Percentiles rank a stretch among this genome's conserved stretches.
phyloP scores from a whole-genome alignment of 2,329 filamentous ascomycete species.

The Fusarium udum region DNA sequence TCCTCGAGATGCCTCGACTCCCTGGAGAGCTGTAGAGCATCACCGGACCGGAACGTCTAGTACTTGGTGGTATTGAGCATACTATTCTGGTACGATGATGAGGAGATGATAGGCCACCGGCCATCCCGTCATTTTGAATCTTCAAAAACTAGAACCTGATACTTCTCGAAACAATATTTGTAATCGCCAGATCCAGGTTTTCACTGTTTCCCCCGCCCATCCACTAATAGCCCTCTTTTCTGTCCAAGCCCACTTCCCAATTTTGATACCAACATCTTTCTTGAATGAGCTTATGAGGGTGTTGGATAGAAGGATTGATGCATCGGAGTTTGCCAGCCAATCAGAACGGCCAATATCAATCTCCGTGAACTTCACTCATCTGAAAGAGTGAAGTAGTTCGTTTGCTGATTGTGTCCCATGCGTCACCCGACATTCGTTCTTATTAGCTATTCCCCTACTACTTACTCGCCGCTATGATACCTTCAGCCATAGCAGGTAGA shows the following conservation, averaged over 20 bases:
- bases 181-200: not conserved
- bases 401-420: no score
- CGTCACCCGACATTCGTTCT: no score
- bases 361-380: not conserved
- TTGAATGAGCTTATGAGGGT: not conserved
- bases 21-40: not conserved
- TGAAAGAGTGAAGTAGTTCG: no score
- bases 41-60: rapidly evolving
- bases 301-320: not conserved
- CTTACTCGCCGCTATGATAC: not conserved
- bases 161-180: rapidly evolving
- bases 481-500: not conserved
- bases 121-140: not conserved
- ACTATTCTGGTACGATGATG: rapidly evolving
- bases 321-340: not conserved
- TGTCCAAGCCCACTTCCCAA: not conserved
- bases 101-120: rapidly evolving
- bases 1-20: not conserved
- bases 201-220: not conserved
- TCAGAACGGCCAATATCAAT: not conserved
- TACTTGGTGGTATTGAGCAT: no score
- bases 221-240: not conserved
- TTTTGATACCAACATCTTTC: not conserved
- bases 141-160: not conserved
- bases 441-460: no score